Evolutionary conservation across 2,329 filamentous ascomycete species (phyloP).

Genomic region (Colletotrichum nymphaeae): DNA sequence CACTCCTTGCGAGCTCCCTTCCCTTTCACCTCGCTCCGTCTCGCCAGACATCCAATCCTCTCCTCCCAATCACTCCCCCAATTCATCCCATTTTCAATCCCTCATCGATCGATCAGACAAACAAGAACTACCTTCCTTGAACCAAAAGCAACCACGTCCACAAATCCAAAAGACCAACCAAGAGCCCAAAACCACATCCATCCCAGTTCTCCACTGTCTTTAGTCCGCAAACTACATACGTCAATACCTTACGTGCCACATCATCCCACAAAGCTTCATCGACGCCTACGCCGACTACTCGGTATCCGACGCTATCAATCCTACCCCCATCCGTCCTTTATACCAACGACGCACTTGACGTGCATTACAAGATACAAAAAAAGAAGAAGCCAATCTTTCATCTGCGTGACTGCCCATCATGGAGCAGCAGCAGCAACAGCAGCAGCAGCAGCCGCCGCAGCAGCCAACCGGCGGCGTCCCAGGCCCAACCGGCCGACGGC

Average conservation of each 20-base stretch:
- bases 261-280: slow-evolving; percentile 32
- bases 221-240: slow-evolving; percentile 35
- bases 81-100: slow-evolving; percentile 30
- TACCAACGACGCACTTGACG: slow-evolving; percentile 49
- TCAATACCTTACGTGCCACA: slow-evolving; percentile 36
- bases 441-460: slow-evolving; percentile 54
- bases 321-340: slow-evolving; percentile 11
- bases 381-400: slow-evolving; percentile 29
- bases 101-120: slow-evolving; percentile 31
- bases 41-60: slow-evolving; percentile 25
- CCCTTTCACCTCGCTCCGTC: slow-evolving; percentile 35
- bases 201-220: slow-evolving; percentile 38
- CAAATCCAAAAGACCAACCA: slow-evolving; percentile 29
- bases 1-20: slow-evolving; percentile 38
- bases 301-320: slow-evolving; percentile 32
- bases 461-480: slow-evolving; percentile 67
- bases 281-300: slow-evolving; percentile 24
- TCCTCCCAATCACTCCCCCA: slow-evolving; percentile 14
- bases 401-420: slow-evolving; percentile 62
- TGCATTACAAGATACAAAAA: slow-evolving; percentile 51
- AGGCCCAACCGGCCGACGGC: slow-evolving; percentile 86
- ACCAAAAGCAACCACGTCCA: slow-evolving; percentile 21
- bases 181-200: slow-evolving; percentile 33
- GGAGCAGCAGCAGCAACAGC: slow-evolving; percentile 59
- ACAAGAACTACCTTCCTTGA: slow-evolving; percentile 33